Evolutionary conservation across 2,329 filamentous ascomycete genomes (phyloP).

Genomic region (Curvularia spicifera): DNA sequence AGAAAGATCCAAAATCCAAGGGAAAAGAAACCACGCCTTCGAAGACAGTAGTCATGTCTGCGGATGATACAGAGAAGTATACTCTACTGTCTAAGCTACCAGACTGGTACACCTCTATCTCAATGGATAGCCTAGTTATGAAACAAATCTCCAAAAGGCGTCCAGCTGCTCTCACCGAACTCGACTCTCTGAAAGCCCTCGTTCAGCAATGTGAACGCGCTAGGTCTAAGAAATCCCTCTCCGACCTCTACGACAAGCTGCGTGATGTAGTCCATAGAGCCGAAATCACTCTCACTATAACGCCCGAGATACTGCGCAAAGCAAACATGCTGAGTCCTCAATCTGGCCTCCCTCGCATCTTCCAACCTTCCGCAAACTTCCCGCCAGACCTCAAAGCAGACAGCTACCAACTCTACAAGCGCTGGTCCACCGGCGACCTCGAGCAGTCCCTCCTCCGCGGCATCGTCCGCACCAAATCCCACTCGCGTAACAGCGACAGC

Average conservation of each 20-base stretch:
- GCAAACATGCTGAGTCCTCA: slow-evolving; percentile 46
- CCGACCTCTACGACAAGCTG: slow-evolving; percentile 40
- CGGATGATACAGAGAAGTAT: slow-evolving; percentile 3
- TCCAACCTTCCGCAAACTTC: slow-evolving; percentile 41
- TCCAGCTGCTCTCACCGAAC: slow-evolving; percentile 20
- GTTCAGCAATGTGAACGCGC: slow-evolving; percentile 28
- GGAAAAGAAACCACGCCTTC: not conserved
- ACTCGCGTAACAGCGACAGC: slow-evolving; percentile 34
- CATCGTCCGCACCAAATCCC: slow-evolving; percentile 38
- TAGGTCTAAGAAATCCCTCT: slow-evolving; percentile 1
- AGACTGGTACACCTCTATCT: slow-evolving; percentile 26
- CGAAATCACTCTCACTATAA: slow-evolving; percentile 45
- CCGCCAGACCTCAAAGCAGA: slow-evolving; percentile 58
- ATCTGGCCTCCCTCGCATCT: slow-evolving; percentile 52
- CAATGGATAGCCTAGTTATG: not conserved
- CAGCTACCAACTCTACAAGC: slow-evolving; percentile 54
- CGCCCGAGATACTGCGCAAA: slow-evolving; percentile 41
- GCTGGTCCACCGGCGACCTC: slow-evolving; percentile 54
- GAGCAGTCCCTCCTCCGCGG: slow-evolving; percentile 56
- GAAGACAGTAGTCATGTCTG: not conserved
- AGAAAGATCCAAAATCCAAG: not conserved
- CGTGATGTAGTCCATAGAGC: slow-evolving; percentile 50
- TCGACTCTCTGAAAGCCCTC: slow-evolving; percentile 35
- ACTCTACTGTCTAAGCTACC: slow-evolving; percentile 2
- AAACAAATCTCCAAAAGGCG: slow-evolving; percentile 21